phyloP scores from a whole-genome alignment of 148 eudicot genomes.

The Euryodendron excelsum region DNA sequence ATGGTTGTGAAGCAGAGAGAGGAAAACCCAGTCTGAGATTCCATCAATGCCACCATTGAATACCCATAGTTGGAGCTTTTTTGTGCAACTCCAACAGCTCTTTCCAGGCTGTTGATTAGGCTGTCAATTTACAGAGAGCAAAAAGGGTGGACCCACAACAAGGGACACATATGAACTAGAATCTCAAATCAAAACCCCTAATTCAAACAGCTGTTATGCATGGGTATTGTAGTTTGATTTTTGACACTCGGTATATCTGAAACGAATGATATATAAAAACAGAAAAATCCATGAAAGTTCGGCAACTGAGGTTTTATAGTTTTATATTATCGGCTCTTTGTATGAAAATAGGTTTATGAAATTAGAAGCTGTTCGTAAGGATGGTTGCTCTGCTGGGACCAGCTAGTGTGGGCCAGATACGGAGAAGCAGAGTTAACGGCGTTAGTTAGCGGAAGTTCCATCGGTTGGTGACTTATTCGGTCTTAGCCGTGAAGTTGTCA shows the following conservation, averaged over 20 bases:
- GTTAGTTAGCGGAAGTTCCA: slow-evolving; percentile 25
- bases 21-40: slow-evolving; percentile 11
- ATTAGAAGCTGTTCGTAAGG: background rate
- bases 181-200: background rate
- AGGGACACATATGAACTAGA: slow-evolving; percentile 14
- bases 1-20: background rate
- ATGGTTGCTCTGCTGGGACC: slow-evolving; percentile 20
- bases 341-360: too few relatives aligned
- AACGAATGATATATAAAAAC: background rate
- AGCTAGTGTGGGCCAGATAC: slow-evolving; percentile 25
- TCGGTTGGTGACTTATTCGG: too few relatives aligned
- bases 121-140: slow-evolving; percentile 45
- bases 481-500: too few relatives aligned
- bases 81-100: slow-evolving; percentile 48
- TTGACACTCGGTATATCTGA: too few relatives aligned
- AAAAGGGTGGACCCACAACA: slow-evolving; percentile 41
- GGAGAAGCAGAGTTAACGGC: slow-evolving; percentile 6
- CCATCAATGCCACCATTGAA: slow-evolving; percentile 33
- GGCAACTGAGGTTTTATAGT: background rate
- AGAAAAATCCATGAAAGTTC: slow-evolving; percentile 4
- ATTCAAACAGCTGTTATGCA: slow-evolving; percentile 26
- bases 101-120: slow-evolving; percentile 92
- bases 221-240: too few relatives aligned
- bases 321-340: too few relatives aligned
- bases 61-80: slow-evolving; percentile 29